A percentile compares a stretch with the other conserved stretches of the same genome.
phyloP scores from a whole-genome alignment of 2,329 filamentous ascomycete genomes.

The Mollisia scopiformis region DNA sequence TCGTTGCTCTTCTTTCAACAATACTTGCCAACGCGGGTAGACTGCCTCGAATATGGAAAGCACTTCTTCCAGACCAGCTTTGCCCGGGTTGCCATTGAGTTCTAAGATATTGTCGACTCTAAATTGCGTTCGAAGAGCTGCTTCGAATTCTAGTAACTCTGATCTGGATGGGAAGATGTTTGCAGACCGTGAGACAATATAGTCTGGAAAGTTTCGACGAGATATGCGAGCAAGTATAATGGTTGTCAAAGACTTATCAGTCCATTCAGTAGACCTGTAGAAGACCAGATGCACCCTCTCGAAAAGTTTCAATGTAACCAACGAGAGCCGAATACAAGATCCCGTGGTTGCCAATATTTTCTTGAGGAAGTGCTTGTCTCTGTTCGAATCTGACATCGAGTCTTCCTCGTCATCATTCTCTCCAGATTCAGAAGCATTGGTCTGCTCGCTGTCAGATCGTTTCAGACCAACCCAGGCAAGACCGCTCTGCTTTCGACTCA shows the following conservation, averaged over 20 bases:
- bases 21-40: constrained; percentile 76
- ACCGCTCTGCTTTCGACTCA: constrained; percentile 75
- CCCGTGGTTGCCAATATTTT: constrained; percentile 81
- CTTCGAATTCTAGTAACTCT: constrained; percentile 85
- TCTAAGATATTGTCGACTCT: constrained; percentile 82
- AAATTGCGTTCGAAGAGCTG: constrained; percentile 79
- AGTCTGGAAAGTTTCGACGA: constrained; percentile 83
- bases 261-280: constrained; percentile 95
- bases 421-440: constrained; percentile 55
- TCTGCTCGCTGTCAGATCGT: constrained; percentile 46
- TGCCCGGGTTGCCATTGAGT: constrained; percentile 70
- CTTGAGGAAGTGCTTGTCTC: constrained; percentile 73
- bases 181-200: constrained; percentile 85
- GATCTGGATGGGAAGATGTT: constrained; percentile 83
- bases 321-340: constrained; percentile 80
- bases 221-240: constrained; percentile 94
- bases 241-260: constrained; percentile 92
- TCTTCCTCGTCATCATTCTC: constrained; percentile 44
- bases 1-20: constrained; percentile 73
- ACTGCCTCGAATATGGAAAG: constrained; percentile 74
- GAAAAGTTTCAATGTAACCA: constrained; percentile 76
- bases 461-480: constrained; percentile 71
- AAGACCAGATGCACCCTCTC: constrained; percentile 95
- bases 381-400: constrained; percentile 48
- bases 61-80: constrained; percentile 67